Evolutionary conservation across 768 basidiomycete genomes (phyloP), one percentile per base, ranked within the genome.

Genomic region (Pleurotus platypus): DNA sequence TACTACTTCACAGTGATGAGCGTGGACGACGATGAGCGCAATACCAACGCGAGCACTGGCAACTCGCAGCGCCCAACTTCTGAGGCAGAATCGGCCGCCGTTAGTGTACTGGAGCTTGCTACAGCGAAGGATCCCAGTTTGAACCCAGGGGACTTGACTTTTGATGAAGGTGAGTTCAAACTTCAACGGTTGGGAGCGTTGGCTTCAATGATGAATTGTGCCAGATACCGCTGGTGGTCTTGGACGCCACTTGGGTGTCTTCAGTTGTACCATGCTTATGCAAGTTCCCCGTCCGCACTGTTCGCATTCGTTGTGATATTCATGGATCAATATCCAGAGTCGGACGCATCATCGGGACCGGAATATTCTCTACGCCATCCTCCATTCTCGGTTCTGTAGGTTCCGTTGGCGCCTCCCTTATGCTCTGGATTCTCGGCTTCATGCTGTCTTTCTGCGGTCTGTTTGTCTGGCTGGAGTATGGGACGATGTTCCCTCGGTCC

Each of bases 391-490:
- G 67, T 0, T 79, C 81, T 0, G 84, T 85, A 0, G 79, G 78
- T 11, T 83, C 82, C 5, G 70, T 85, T 15, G 84, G 83, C 16
- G 83, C 84, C 0, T 84, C 82, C 0, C 69, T 85, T 49, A 78
- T 85, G 77, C 78, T 84, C n/a, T 86, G 83, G 84, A 78, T 85
- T 1, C 78, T 84, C 18, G 84, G 84, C 3, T 83, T 84, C 61
- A 61, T 77, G 1, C 73, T 85, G 2, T 84, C 83, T 0, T 80
- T 79, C 59, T 85, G 80, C 51, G 83, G 83, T 0, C 67, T 84
- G 9, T 84, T 85, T 63, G 78, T 85, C 56, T 85, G 82, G 82
- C 77, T 85, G 18, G 83, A 86, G 58, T 79, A 79, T 47, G 85
- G 84, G 5, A 81, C 82, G 2, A 85, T 85, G 84, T 82, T 78